These are phyloP conservation scores for Candida nonsorbophila DNA, from an alignment of 805 yeast species.

Conservation along the genomic window DNA sequence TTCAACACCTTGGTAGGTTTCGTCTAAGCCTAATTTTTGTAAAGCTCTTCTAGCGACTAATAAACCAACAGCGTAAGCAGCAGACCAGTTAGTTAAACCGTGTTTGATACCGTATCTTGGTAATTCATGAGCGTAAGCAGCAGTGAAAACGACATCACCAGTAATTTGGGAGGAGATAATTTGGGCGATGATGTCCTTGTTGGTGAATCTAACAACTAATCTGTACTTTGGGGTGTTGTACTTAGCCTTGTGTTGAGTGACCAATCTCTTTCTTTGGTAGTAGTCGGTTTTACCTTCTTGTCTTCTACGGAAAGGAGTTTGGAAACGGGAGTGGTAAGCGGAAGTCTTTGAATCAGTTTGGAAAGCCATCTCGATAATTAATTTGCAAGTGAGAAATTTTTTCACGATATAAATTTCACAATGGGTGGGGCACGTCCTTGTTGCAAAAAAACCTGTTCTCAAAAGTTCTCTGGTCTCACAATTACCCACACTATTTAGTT, in stretches of 20 bases:
- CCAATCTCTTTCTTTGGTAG: conserved; percentile 99
- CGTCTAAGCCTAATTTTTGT: conserved; percentile 96
- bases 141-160: conserved; percentile 93
- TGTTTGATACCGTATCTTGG: conserved; percentile 96
- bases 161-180: conserved; percentile 93
- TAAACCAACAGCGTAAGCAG: conserved; percentile 98
- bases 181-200: conserved; percentile 98
- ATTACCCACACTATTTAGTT: no score
- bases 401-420: background rate
- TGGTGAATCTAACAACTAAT: conserved; percentile 99
- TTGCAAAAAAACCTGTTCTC: no score
- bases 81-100: conserved; percentile 99
- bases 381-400: background rate
- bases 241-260: conserved; percentile 99
- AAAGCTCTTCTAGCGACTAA: conserved; percentile 98
- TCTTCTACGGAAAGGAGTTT: conserved; percentile 99
- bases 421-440: no score
- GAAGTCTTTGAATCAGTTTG: conserved; percentile 67
- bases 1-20: conserved; percentile 97
- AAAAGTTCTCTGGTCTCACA: no score
- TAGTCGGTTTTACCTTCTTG: conserved; percentile 99
- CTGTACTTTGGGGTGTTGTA: conserved; percentile 99
- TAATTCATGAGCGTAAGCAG: conserved; percentile 98
- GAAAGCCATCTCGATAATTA: conserved; percentile 62
- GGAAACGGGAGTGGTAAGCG: conserved; percentile 98